phyloP scores from a whole-genome alignment of 345 rosid species.

The Aquilaria malaccensis region DNA sequence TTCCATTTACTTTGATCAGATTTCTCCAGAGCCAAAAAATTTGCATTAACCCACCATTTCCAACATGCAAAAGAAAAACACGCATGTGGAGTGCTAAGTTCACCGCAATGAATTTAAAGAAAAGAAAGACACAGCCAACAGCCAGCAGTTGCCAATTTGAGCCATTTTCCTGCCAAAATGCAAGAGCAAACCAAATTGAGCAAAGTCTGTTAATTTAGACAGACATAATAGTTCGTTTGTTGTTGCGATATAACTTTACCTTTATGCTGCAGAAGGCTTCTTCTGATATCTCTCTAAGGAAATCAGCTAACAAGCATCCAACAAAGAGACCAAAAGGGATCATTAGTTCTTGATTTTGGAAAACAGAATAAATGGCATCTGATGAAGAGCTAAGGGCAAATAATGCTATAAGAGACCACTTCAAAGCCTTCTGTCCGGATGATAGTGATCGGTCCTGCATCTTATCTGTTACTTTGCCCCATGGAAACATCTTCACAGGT shows the following conservation, averaged over 20 bases:
- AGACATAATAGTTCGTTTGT: background rate
- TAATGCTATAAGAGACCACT: conserved; percentile 27
- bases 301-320: conserved; percentile 35
- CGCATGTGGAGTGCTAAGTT: conserved; percentile 13
- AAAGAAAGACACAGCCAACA: conserved; percentile 27
- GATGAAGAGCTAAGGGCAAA: conserved; percentile 24
- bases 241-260: conserved; percentile 17
- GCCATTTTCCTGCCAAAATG: conserved; percentile 24
- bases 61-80: conserved; percentile 36
- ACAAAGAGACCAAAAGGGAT: conserved; percentile 41
- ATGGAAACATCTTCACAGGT: conserved; percentile 33
- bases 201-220: background rate
- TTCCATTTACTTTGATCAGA: conserved; percentile 8
- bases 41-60: conserved; percentile 56
- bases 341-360: conserved; percentile 32
- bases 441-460: conserved; percentile 18
- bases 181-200: background rate
- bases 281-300: conserved; percentile 27
- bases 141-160: conserved; percentile 17
- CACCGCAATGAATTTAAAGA: conserved; percentile 29
- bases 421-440: conserved; percentile 27
- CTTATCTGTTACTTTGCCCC: conserved; percentile 30
- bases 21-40: conserved; percentile 39
- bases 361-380: conserved; percentile 32
- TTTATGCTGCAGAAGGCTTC: conserved; percentile 17